Conservation (phyloP, 2,329 filamentous ascomycete genomes). For the Phyllosticta citribraziliensis region DNA sequence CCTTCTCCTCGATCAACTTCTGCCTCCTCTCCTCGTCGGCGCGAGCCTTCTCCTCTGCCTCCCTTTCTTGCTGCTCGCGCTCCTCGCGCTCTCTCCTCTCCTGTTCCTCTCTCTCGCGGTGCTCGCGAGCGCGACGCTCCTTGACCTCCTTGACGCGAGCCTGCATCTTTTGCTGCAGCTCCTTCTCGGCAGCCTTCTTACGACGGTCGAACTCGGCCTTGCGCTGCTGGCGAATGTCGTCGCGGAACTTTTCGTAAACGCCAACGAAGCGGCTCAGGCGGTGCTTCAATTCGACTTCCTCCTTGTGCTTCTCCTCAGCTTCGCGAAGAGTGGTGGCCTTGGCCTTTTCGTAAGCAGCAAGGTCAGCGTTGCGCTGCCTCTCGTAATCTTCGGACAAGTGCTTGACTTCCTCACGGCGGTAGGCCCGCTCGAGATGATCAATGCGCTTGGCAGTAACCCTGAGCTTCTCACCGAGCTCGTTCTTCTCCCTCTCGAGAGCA, state of each 20-base stretch:
- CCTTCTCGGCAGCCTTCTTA: constrained; percentile 80
- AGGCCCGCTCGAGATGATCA: constrained; percentile 93
- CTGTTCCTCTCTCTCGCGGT: constrained; percentile 72
- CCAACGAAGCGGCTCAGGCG: constrained; percentile 76
- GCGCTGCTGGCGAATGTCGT: constrained; percentile 73
- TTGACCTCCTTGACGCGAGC: constrained; percentile 80
- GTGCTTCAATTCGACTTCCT: constrained; percentile 87
- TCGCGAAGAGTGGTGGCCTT: constrained; percentile 72
- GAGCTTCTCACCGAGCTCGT: constrained; percentile 82
- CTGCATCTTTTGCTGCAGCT: constrained; percentile 85
- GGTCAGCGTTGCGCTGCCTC: constrained; percentile 66
- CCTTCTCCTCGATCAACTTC: constrained; percentile 62
- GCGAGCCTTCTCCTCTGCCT: constrained; percentile 75
- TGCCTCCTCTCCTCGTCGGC: constrained; percentile 72
- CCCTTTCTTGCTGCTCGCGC: constrained; percentile 68
- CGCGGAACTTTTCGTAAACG: constrained; percentile 75
- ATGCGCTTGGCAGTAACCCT: constrained; percentile 90
- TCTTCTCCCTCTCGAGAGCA: constrained; percentile 96
- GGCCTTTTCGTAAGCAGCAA: constrained; percentile 67
- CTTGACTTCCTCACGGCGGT: constrained; percentile 91
- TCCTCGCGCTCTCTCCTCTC: constrained; percentile 72
- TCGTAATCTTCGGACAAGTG: constrained; percentile 81
- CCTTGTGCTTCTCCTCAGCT: constrained; percentile 79
- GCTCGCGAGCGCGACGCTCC: constrained; percentile 74
- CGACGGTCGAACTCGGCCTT: constrained; percentile 95